These are phyloP conservation scores for Leccinum boreale DNA, from an alignment of 768 basidiomycete species.

Conservation along the genomic window DNA sequence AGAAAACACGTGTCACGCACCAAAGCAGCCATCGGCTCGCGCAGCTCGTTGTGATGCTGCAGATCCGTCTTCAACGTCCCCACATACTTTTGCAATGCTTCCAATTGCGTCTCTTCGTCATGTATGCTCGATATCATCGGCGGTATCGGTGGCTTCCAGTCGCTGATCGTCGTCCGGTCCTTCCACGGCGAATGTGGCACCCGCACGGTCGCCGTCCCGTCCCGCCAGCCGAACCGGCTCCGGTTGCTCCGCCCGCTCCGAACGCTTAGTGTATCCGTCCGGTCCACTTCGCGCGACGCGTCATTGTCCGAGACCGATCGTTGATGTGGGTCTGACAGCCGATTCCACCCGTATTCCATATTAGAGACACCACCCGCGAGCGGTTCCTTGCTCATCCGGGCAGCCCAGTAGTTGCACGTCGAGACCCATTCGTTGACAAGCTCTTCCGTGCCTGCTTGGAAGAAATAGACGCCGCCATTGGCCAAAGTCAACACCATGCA, in stretches of 20 bases:
- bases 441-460: conserved; percentile 98
- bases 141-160: conserved; percentile 91
- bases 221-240: conserved; percentile 71
- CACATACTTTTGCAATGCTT: conserved; percentile 84
- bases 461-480: conserved; percentile 91
- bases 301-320: conserved; percentile 61
- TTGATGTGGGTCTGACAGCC: conserved; percentile 56
- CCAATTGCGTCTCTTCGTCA: conserved; percentile 91
- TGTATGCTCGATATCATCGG: conserved; percentile 81
- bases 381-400: conserved; percentile 91
- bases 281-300: conserved; percentile 45
- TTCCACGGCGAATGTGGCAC: conserved; percentile 67
- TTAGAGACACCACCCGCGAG: conserved; percentile 95
- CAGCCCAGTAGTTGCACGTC: conserved; percentile 99
- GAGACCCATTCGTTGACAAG: conserved; percentile 99
- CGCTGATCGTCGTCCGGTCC: conserved; percentile 78
- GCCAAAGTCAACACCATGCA: conserved; percentile 93
- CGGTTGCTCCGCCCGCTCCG: conserved; percentile 72
- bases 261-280: conserved; percentile 64
- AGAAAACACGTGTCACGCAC: conserved; percentile 37
- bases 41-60: conserved; percentile 77
- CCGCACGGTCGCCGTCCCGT: conserved; percentile 63
- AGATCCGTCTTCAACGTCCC: conserved; percentile 71
- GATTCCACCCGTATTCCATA: conserved; percentile 99
- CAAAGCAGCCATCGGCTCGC: conserved; percentile 76